These are phyloP conservation scores for Chalara sp. DNA, from an alignment of 2,329 filamentous ascomycete genomes.

Conservation along the genomic window DNA sequence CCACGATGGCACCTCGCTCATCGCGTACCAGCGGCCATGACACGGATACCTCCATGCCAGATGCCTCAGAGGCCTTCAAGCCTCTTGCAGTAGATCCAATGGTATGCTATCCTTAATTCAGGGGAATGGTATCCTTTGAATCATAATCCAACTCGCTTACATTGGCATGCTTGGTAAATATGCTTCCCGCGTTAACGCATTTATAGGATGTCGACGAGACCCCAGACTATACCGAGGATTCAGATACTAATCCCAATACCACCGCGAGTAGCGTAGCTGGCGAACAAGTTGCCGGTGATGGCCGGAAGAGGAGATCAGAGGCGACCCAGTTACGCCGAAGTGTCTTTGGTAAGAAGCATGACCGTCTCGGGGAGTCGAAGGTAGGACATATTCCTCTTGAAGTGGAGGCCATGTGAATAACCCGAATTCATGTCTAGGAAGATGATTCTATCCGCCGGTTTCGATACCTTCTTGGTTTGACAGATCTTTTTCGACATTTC, in stretches of 20 bases:
- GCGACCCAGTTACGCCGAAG: constrained; percentile 85
- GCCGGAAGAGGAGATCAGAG: constrained; percentile 78
- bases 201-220: constrained; percentile 54
- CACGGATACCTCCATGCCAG: constrained; percentile 52
- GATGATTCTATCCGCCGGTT: constrained; percentile 94
- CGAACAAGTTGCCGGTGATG: constrained; percentile 61
- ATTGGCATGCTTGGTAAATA: no score
- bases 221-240: constrained; percentile 60
- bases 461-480: constrained; percentile 87
- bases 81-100: constrained; percentile 27
- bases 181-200: not conserved
- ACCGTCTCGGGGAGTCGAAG: constrained; percentile 86
- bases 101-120: constrained; percentile 16
- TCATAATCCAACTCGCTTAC: no score
- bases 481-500: constrained; percentile 96
- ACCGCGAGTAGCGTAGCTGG: constrained; percentile 81
- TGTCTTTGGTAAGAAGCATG: constrained; percentile 92
- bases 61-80: constrained; percentile 39
- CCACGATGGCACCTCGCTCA: constrained; percentile 49
- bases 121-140: no score
- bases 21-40: constrained; percentile 42
- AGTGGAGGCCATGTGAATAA: not conserved
- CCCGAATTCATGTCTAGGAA: constrained; percentile 48
- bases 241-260: constrained; percentile 60
- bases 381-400: constrained; percentile 37